Evolutionary conservation across 495 filamentous ascomycete genomes (phyloP).

Genomic region (Neurospora hispaniola): DNA sequence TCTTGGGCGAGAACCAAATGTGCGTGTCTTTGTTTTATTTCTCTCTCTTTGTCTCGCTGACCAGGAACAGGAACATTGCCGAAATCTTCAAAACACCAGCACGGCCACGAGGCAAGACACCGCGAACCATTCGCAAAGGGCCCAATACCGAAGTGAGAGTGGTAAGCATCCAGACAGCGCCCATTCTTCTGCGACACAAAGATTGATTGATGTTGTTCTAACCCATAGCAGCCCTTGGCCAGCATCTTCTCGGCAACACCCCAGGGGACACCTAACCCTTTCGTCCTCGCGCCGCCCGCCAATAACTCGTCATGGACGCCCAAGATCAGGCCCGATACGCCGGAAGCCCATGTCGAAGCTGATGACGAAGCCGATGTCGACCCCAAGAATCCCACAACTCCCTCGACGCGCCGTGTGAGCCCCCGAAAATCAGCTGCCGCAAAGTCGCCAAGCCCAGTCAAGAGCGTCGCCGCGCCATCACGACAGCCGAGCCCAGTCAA

Average conservation of each 20-base stretch:
- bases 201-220: neutral
- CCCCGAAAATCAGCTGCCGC: neutral
- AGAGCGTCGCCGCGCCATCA: neutral
- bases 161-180: conserved; percentile 36
- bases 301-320: conserved; percentile 25
- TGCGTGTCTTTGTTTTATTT: conserved; percentile 30
- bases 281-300: conserved; percentile 20
- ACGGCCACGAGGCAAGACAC: conserved; percentile 88
- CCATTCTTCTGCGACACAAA: neutral
- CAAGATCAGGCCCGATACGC: conserved; percentile 12
- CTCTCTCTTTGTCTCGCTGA: neutral
- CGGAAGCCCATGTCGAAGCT: neutral
- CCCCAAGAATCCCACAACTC: neutral
- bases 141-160: conserved; percentile 53
- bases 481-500: neutral
- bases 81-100: conserved; percentile 96
- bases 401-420: neutral
- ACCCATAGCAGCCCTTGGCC: conserved; percentile 58
- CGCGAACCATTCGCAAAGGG: conserved; percentile 66
- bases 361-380: neutral
- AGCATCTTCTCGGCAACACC: conserved; percentile 60
- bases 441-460: conserved; percentile 25
- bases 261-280: conserved; percentile 35
- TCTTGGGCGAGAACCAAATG: conserved; percentile 67
- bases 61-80: conserved; percentile 56